Base-by-base conservation (phyloP, 2,329 filamentous ascomycete species). In the Aspergillus alliaceus region DNA sequence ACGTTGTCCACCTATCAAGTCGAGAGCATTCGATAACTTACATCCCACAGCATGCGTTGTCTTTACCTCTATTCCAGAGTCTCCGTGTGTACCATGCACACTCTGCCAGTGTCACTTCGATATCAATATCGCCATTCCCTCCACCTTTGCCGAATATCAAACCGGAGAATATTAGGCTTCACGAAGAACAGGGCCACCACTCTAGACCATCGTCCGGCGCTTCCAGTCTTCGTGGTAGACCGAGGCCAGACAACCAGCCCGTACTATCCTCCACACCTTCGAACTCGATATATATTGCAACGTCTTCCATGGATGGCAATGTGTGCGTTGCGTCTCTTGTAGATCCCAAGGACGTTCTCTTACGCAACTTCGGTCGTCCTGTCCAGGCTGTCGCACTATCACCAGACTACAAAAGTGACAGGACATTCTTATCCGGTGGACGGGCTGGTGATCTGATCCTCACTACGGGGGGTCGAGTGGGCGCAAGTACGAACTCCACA, bases 361-460 rank as follows among this genome's bases (percentile, higher is more conserved):
- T 98, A 27, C 88, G 95, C 27, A 97, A 97, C 72, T 99, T 98
- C 77, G 91, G 91, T 1, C 86, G 96, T 4, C 96, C 96, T 0
- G 87, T 99, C 2, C 92, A 97, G 69, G 87, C 92, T 6, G 91
- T 99, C 1, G 91, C 93, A 0, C 76, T 99, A n/a, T 98, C 95
- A 0, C 95, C 95, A 0, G 92, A 98, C 52, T 99, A 91, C 78
- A 96, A 90, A 72, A 90, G 84, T 56, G 95, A 99, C 71, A 84
- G 88, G 55, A 90, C 88, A 2, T 99, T 97, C 70, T 78, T 99
- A 0, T 98, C 93, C 0, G 95, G 95, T 40, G 95, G 96, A 0
- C 82, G 91, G 48, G 91, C 93, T 22, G 95, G 93, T 0, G 91
- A 90, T 63, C 80, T 99, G 11, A 89, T 99, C 32, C 78, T 98